Conservation (phyloP, 1,284 basidiomycete species). For the Cystobasidium sp. region DNA sequence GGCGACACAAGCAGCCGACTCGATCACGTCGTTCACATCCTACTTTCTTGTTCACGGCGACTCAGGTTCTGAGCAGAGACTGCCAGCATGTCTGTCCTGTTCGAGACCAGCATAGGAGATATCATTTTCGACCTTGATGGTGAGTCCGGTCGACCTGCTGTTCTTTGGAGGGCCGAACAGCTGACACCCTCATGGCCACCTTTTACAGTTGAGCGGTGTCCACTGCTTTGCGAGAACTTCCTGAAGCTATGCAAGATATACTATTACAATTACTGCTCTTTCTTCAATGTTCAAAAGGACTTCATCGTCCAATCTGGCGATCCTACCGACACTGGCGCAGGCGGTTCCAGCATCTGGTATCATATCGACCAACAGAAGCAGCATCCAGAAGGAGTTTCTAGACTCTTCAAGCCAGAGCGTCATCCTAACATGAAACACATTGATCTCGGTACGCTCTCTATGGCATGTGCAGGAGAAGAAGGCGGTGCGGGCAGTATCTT, state of each 20-base stretch:
- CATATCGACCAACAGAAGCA: conserved; percentile 43
- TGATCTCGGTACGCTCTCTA: conserved; percentile 86
- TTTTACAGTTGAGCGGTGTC: conserved; percentile 73
- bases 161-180: neutral
- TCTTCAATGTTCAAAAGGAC: conserved; percentile 97
- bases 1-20: neutral
- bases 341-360: conserved; percentile 74
- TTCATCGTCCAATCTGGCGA: conserved; percentile 95
- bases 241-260: conserved; percentile 95
- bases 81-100: conserved; percentile 80
- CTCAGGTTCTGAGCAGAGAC: neutral
- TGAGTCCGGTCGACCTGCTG: conserved; percentile 43
- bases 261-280: conserved; percentile 93
- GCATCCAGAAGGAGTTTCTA: conserved; percentile 53
- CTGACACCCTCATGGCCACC: neutral
- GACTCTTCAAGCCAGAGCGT: conserved; percentile 85
- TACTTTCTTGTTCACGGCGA: too few relatives aligned
- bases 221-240: conserved; percentile 90
- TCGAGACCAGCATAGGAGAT: conserved; percentile 95
- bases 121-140: conserved; percentile 63
- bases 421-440: conserved; percentile 77
- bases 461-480: conserved; percentile 82
- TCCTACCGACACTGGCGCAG: conserved; percentile 90
- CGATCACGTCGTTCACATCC: neutral
- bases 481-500: conserved; percentile 92